Conservation (phyloP, 2,329 filamentous ascomycete genomes). For the Pseudogymnoascus sp. region DNA sequence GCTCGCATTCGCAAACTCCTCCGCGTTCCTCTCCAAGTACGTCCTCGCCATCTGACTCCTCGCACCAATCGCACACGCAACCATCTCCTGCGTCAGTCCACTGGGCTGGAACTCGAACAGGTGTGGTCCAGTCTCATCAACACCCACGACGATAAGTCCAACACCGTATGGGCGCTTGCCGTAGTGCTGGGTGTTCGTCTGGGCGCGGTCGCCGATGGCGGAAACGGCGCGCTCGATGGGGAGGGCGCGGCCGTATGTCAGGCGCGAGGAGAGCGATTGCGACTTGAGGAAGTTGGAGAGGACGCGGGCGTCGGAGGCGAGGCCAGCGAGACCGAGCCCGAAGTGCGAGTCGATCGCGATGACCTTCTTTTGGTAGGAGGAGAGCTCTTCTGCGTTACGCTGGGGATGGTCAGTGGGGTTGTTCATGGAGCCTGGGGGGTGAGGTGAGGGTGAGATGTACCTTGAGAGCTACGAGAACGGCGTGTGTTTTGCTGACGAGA, state of each 20-base stretch:
- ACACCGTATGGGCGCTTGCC: slow-evolving; percentile 95
- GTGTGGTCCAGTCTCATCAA: slow-evolving; percentile 90
- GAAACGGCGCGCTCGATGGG: slow-evolving; percentile 81
- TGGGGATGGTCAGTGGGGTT: slow-evolving; percentile 34
- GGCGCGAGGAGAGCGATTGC: slow-evolving; percentile 89
- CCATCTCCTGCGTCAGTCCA: slow-evolving; percentile 95
- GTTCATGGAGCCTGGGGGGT: neutral
- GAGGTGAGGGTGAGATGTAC: slow-evolving; percentile 39
- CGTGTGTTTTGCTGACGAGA: slow-evolving; percentile 95
- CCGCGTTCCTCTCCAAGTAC: slow-evolving; percentile 88
- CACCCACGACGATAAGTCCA: slow-evolving; percentile 82
- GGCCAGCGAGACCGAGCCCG: slow-evolving; percentile 89
- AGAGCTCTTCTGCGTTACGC: slow-evolving; percentile 98
- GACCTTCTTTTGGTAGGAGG: slow-evolving; percentile 99
- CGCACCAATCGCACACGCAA: slow-evolving; percentile 91
- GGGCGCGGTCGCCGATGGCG: slow-evolving; percentile 91
- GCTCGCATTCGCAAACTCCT: slow-evolving; percentile 67
- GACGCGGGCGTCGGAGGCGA: slow-evolving; percentile 94
- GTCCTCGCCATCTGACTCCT: slow-evolving; percentile 96
- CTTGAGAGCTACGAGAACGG: slow-evolving; percentile 93
- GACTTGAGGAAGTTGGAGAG: slow-evolving; percentile 99
- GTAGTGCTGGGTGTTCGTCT: slow-evolving; percentile 97
- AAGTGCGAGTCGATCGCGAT: slow-evolving; percentile 94
- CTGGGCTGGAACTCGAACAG: slow-evolving; percentile 97
- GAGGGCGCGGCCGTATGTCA: slow-evolving; percentile 92